Evolutionary conservation across 306 rosid genomes (phyloP).

Genomic region (Amphicarpaea edgeworthii): DNA sequence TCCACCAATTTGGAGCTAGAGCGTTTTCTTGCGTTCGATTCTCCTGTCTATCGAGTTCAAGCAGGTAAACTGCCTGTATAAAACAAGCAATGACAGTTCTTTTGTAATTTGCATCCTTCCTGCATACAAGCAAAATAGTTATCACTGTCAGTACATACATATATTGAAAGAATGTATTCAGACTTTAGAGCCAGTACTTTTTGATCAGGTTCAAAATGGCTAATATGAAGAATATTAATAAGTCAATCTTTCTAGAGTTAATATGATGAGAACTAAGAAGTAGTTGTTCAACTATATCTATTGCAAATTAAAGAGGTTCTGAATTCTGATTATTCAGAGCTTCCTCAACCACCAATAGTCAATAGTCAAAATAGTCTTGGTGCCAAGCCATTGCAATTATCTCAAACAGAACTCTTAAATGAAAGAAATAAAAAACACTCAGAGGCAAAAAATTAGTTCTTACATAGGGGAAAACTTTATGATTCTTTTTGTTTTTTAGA

Average conservation of each 20-base stretch:
- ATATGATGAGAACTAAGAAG: too few species aligned
- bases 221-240: too few species aligned
- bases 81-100: conserved; percentile 94
- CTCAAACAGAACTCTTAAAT: not conserved
- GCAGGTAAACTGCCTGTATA: conserved; percentile 85
- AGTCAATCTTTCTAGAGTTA: not conserved
- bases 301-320: not conserved
- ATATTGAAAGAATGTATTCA: not conserved
- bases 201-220: not conserved
- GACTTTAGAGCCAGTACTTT: not conserved
- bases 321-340: not conserved
- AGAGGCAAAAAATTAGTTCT: not conserved
- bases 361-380: not conserved
- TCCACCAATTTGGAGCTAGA: conserved; percentile 96
- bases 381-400: not conserved
- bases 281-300: not conserved
- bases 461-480: not conserved
- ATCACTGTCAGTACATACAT: conserved; percentile 10
- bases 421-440: not conserved
- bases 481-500: not conserved
- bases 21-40: conserved; percentile 62
- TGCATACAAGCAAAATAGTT: conserved; percentile 43
- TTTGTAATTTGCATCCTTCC: conserved; percentile 89
- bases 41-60: conserved; percentile 95
- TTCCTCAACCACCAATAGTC: conserved; percentile 3